Conservation (phyloP, 2,329 filamentous ascomycete genomes). For the Acephala macrosclerotiorum region DNA sequence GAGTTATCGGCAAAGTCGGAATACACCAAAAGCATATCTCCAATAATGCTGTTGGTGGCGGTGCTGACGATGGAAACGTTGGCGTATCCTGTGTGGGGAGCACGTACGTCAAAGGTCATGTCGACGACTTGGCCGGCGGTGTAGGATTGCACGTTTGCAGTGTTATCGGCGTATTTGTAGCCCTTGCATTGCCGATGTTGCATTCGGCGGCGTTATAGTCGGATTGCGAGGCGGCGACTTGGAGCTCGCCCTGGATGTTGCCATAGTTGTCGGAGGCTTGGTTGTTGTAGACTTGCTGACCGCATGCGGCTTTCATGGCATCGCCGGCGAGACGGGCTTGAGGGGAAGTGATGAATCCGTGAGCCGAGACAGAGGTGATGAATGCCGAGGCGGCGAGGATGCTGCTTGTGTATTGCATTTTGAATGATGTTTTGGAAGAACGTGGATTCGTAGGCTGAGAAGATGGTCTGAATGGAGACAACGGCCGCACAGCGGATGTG, state of each 20-base stretch:
- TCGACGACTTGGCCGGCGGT: constrained; percentile 52
- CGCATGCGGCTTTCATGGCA: constrained; percentile 54
- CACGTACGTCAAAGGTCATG: constrained; percentile 52
- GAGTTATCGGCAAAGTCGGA: constrained; percentile 56
- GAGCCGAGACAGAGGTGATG: constrained; percentile 53
- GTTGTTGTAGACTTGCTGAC: constrained; percentile 50
- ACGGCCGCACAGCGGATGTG: constrained; percentile 29
- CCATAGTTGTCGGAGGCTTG: constrained; percentile 39
- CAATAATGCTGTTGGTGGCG: constrained; percentile 56
- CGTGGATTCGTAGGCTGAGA: constrained; percentile 5
- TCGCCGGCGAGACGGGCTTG: constrained; percentile 50
- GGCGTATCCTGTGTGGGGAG: constrained; percentile 60
- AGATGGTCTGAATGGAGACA: constrained; percentile 15
- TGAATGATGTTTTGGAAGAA: constrained; percentile 19
- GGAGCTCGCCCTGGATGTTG: constrained; percentile 46
- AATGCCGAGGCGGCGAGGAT: constrained; percentile 34
- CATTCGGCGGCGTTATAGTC: constrained; percentile 40
- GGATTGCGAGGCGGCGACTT: constrained; percentile 47
- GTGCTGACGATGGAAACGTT: constrained; percentile 63
- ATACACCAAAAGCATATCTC: constrained; percentile 54
- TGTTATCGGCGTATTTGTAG: constrained; percentile 53
- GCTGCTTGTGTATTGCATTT: constrained; percentile 39
- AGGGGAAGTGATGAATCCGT: constrained; percentile 56
- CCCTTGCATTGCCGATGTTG: constrained; percentile 57
- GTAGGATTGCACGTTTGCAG: constrained; percentile 51